Conservation (phyloP, 2,329 filamentous ascomycete species). For the Zelopaecilomyces penicillatus region DNA sequence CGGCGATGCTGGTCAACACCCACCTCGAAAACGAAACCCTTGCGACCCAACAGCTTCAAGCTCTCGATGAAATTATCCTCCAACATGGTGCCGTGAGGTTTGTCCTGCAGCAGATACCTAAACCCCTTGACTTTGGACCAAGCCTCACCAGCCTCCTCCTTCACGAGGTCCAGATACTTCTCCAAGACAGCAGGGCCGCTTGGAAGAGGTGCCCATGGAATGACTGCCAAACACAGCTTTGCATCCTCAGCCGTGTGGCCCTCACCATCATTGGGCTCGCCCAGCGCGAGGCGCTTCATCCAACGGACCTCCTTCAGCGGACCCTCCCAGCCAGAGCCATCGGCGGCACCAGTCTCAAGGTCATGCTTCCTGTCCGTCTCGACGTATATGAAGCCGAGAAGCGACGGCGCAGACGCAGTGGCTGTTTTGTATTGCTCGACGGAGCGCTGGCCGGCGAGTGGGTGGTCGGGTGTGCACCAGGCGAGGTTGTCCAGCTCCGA, state of each 20-base stretch:
- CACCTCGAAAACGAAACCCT: slow-evolving; percentile 67
- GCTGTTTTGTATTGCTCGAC: slow-evolving; percentile 52
- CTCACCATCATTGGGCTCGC: slow-evolving; percentile 46
- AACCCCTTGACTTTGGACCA: slow-evolving; percentile 70
- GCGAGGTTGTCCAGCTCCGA: slow-evolving; percentile 57
- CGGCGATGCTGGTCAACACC: slow-evolving; percentile 74
- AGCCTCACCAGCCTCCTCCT: slow-evolving; percentile 52
- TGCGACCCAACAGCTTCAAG: slow-evolving; percentile 55
- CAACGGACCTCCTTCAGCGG: slow-evolving; percentile 67
- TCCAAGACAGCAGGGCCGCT: slow-evolving; percentile 52
- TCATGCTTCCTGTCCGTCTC: slow-evolving; percentile 70
- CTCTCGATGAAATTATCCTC: slow-evolving; percentile 54
- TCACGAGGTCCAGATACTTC: slow-evolving; percentile 55
- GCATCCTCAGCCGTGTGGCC: slow-evolving; percentile 41
- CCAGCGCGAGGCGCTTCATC: slow-evolving; percentile 57
- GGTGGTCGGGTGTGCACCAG: slow-evolving; percentile 56
- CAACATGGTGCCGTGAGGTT: slow-evolving; percentile 58
- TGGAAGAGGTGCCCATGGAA: slow-evolving; percentile 81
- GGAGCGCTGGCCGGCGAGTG: slow-evolving; percentile 57
- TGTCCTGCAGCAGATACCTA: slow-evolving; percentile 74
- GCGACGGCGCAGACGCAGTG: slow-evolving; percentile 30
- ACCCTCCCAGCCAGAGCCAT: slow-evolving; percentile 52
- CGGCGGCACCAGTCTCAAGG: slow-evolving; percentile 35
- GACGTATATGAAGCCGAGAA: slow-evolving; percentile 70
- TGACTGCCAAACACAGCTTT: slow-evolving; percentile 55